Evolutionary conservation across 306 rosid species (phyloP).

Genomic region (Calophaca sinica): DNA sequence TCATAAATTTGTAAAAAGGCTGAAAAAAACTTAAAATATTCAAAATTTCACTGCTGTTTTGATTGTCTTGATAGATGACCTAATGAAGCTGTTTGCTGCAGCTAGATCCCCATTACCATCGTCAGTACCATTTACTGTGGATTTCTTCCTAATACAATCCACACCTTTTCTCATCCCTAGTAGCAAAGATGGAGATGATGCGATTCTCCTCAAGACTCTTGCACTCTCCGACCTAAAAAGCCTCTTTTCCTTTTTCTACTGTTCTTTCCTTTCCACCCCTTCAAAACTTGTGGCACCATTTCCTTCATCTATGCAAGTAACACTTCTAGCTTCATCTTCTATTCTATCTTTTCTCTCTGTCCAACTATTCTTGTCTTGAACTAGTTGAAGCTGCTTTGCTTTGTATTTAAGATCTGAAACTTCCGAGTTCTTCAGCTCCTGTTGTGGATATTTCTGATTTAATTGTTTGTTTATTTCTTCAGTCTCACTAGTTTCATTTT

Average conservation of each 20-base stretch:
- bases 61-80: conserved; percentile 43
- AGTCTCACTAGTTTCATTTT: conserved; percentile 41
- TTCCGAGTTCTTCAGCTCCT: conserved; percentile 50
- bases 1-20: conserved; percentile 11
- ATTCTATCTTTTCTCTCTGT: conserved; percentile 29
- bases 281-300: conserved; percentile 53
- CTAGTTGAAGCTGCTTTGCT: conserved; percentile 42
- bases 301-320: conserved; percentile 43
- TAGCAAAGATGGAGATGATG: conserved; percentile 91
- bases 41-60: conserved; percentile 32
- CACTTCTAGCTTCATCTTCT: conserved; percentile 42
- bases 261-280: conserved; percentile 55
- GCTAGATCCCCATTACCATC: conserved; percentile 48
- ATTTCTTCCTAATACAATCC: conserved; percentile 77
- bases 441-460: conserved; percentile 55
- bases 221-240: conserved; percentile 82
- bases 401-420: conserved; percentile 47
- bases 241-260: conserved; percentile 60
- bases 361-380: background rate
- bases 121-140: conserved; percentile 41
- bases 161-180: conserved; percentile 73
- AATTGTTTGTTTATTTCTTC: conserved; percentile 51
- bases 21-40: background rate
- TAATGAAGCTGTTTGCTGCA: conserved; percentile 60
- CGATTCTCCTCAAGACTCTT: conserved; percentile 70